phyloP scores from a whole-genome alignment of 768 basidiomycete species.

The Pleurotus sapidus region DNA sequence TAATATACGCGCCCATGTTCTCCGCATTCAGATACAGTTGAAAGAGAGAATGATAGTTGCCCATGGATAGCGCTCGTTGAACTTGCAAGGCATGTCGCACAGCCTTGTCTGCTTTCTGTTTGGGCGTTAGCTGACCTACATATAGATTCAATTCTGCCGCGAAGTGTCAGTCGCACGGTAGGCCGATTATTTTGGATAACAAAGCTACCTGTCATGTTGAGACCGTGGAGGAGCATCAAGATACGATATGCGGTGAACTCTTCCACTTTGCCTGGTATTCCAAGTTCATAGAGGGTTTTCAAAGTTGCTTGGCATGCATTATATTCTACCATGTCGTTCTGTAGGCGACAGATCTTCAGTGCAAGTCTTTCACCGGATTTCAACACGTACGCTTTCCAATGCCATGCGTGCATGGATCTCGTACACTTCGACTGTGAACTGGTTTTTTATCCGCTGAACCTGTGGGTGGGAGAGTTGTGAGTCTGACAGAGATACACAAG shows the following conservation, averaged over 20 bases:
- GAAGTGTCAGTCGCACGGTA: not conserved
- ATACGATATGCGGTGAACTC: slow-evolving; percentile 98
- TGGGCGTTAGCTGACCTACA: slow-evolving; percentile 94
- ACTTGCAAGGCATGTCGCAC: slow-evolving; percentile 90
- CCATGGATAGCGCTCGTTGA: slow-evolving; percentile 84
- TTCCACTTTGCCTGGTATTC: slow-evolving; percentile 87
- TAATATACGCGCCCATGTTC: slow-evolving; percentile 98
- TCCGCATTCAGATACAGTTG: slow-evolving; percentile 79
- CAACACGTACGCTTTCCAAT: slow-evolving; percentile 68
- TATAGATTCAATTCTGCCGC: slow-evolving; percentile 87
- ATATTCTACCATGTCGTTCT: slow-evolving; percentile 98
- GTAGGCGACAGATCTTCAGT: slow-evolving; percentile 11
- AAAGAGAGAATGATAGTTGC: slow-evolving; percentile 94
- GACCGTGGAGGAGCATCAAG: slow-evolving; percentile 91
- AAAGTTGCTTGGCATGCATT: slow-evolving; percentile 96
- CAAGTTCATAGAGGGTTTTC: slow-evolving; percentile 88
- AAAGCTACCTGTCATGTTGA: slow-evolving; percentile 80
- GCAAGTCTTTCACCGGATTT: slow-evolving; percentile 2
- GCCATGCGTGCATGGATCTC: slow-evolving; percentile 99
- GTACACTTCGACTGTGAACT: slow-evolving; percentile 95
- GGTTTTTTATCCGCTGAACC: slow-evolving; percentile 99
- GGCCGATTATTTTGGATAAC: slow-evolving; percentile 5
- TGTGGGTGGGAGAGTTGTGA: slow-evolving; percentile 27
- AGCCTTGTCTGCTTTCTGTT: slow-evolving; percentile 77
- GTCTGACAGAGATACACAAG: slow-evolving; percentile 9